phyloP scores from a whole-genome alignment of 2,329 filamentous ascomycete genomes.

The Talaromyces rugulosus region DNA sequence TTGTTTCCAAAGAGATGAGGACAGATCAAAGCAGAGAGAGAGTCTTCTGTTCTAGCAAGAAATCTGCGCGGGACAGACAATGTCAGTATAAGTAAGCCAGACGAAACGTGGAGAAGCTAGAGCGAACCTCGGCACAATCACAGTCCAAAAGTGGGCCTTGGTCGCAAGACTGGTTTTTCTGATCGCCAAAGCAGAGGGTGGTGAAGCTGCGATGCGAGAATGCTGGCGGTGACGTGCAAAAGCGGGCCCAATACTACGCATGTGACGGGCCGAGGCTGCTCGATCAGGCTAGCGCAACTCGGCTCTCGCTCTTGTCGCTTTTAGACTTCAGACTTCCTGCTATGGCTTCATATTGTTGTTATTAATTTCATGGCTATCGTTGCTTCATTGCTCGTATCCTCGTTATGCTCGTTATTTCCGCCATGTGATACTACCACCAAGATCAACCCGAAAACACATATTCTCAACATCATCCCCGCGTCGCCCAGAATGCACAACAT shows the following conservation, averaged over 20 bases:
- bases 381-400: neutral
- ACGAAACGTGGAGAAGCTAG: conserved; percentile 1
- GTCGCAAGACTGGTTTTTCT: neutral
- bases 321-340: too few species aligned
- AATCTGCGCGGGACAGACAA: neutral
- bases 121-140: neutral
- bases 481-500: neutral
- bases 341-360: neutral
- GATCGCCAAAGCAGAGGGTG: neutral
- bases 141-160: neutral
- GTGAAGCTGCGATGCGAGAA: conserved; percentile 38
- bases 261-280: conserved; percentile 3
- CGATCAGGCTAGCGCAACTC: neutral
- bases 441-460: neutral
- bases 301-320: neutral
- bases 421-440: neutral
- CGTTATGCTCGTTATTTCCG: neutral
- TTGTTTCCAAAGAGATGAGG: neutral
- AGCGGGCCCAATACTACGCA: neutral
- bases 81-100: neutral
- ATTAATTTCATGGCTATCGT: neutral
- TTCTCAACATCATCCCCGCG: neutral
- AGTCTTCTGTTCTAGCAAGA: neutral
- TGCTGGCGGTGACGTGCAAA: conserved; percentile 19
- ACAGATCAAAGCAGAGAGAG: neutral